A percentile compares a stretch with the other conserved stretches of the same genome.
Evolutionary conservation across 2,329 filamentous ascomycete genomes (phyloP).

Genomic region (Alternaria burnsii): DNA sequence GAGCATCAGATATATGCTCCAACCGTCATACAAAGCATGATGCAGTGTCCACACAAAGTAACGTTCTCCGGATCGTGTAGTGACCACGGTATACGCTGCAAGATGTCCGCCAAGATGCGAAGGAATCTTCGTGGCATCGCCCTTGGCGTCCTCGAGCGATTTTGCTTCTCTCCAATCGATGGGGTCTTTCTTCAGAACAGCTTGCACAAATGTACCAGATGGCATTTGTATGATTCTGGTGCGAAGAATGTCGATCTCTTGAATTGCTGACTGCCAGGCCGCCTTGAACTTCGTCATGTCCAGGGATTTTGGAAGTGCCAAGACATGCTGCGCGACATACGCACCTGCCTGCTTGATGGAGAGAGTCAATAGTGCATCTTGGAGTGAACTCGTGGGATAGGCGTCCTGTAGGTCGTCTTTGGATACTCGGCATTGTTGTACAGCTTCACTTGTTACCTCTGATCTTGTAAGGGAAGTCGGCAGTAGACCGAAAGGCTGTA

Average conservation of each 20-base stretch:
- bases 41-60: constrained; percentile 53
- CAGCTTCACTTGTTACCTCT: constrained; percentile 31
- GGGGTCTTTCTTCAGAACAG: constrained; percentile 38
- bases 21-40: constrained; percentile 54
- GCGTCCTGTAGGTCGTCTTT: constrained; percentile 48
- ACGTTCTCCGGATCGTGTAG: constrained; percentile 16
- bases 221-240: constrained; percentile 52
- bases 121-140: constrained; percentile 26
- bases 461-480: constrained; percentile 10
- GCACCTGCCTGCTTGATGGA: constrained; percentile 58
- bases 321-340: constrained; percentile 59
- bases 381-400: constrained; percentile 54
- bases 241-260: constrained; percentile 58
- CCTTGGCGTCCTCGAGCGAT: constrained; percentile 31
- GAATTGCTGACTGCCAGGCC: constrained; percentile 57
- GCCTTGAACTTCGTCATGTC: constrained; percentile 56
- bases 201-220: constrained; percentile 40
- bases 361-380: constrained; percentile 58
- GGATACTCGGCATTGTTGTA: constrained; percentile 32
- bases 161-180: constrained; percentile 35
- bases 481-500: constrained; percentile 38
- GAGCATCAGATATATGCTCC: constrained; percentile 43
- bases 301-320: constrained; percentile 50
- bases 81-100: constrained; percentile 39
- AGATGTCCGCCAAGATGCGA: constrained; percentile 34